These are phyloP conservation scores for Pseudocercospora fijiensis DNA, from an alignment of 2,329 filamentous ascomycete species.

Conservation along the genomic window DNA sequence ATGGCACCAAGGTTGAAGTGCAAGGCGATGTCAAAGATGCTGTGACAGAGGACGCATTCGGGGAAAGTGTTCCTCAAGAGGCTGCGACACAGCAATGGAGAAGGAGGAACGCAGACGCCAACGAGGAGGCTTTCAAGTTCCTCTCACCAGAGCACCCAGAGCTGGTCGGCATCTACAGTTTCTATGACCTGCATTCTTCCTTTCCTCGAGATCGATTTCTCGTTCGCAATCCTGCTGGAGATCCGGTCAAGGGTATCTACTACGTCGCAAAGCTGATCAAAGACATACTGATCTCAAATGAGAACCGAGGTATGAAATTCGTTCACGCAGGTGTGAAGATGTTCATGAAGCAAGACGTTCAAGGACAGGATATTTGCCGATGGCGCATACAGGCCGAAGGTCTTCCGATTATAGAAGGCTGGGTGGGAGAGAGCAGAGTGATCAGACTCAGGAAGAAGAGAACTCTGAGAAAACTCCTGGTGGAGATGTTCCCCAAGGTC, in stretches of 20 bases:
- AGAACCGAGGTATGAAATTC: conserved; percentile 88
- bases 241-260: conserved; percentile 92
- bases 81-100: conserved; percentile 18
- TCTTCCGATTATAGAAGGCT: conserved; percentile 84
- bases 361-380: conserved; percentile 78
- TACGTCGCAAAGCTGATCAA: conserved; percentile 85
- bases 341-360: conserved; percentile 97
- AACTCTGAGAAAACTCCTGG: conserved; percentile 77
- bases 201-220: conserved; percentile 93
- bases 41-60: conserved; percentile 30
- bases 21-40: conserved; percentile 26
- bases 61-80: conserved; percentile 24
- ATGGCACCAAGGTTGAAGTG: conserved; percentile 21
- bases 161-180: conserved; percentile 72
- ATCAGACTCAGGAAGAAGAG: conserved; percentile 73
- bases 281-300: conserved; percentile 81
- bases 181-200: conserved; percentile 78
- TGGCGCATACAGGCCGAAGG: conserved; percentile 97
- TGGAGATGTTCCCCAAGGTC: conserved; percentile 96
- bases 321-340: conserved; percentile 97
- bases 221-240: conserved; percentile 87
- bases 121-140: conserved; percentile 95
- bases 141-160: conserved; percentile 72
- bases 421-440: conserved; percentile 75
- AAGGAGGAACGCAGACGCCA: conserved; percentile 45